Evolutionary conservation across 176 grass and related monocot genomes (phyloP).

Genomic region (Aegilops longissima): DNA sequence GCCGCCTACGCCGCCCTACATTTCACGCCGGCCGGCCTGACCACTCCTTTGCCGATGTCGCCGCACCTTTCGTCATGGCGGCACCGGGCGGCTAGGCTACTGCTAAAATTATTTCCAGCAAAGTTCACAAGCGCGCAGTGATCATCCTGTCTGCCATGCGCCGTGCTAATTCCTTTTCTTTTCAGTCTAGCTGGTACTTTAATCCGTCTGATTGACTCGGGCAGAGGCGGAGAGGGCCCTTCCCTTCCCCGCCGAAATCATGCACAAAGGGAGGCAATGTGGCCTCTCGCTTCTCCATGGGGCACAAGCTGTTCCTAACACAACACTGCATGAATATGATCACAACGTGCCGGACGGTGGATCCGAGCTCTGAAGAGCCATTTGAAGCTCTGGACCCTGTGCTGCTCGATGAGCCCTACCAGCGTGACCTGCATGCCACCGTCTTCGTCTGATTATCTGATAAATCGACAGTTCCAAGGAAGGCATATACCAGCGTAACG

Average conservation of each 20-base stretch:
- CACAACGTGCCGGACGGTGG: neutral
- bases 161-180: neutral
- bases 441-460: neutral
- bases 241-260: neutral
- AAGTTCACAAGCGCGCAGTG: neutral
- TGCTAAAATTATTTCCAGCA: neutral
- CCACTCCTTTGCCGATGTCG: neutral
- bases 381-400: neutral
- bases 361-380: slow-evolving; percentile 24
- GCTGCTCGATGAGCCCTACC: neutral
- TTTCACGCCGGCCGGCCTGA: neutral
- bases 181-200: neutral
- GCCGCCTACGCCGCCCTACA: neutral
- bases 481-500: neutral
- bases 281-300: neutral
- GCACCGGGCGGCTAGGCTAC: neutral
- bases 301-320: neutral
- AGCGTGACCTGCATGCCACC: neutral
- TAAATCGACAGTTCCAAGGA: neutral
- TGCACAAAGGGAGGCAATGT: neutral
- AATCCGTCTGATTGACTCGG: neutral
- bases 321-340: no score
- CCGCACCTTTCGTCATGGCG: neutral
- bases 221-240: neutral
- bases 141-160: neutral